phyloP scores from a whole-genome alignment of 306 rosid genomes.

The Betula pendula region DNA sequence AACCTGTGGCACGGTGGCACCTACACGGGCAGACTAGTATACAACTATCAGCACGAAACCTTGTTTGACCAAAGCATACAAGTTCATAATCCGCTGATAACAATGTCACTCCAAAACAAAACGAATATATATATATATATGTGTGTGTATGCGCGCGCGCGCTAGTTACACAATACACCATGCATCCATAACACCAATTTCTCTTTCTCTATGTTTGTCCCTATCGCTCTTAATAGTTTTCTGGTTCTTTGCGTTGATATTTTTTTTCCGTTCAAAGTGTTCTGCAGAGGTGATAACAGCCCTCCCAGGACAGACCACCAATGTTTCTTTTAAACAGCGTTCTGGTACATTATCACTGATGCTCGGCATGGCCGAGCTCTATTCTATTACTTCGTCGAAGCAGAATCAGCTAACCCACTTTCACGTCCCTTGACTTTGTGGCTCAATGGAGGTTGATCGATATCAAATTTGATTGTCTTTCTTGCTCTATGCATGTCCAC shows the following conservation, averaged over 20 bases:
- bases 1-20: background rate
- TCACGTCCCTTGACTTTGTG: background rate
- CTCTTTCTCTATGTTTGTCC: background rate
- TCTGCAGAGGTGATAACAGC: background rate
- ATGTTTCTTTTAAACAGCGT: background rate
- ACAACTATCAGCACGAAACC: background rate
- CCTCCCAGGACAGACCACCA: background rate
- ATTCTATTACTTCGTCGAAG: slow-evolving; percentile 4
- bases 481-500: background rate
- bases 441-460: slow-evolving; percentile 6
- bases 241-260: background rate
- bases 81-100: background rate
- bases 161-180: background rate
- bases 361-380: slow-evolving; percentile 10
- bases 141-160: no score
- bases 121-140: background rate
- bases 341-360: slow-evolving; percentile 3
- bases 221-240: background rate
- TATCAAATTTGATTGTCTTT: background rate
- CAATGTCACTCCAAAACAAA: background rate
- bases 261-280: background rate
- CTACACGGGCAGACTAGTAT: background rate
- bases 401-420: slow-evolving; percentile 2
- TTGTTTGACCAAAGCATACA: background rate
- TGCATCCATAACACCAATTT: background rate